These are phyloP conservation scores for Hyphopichia pseudoburtonii DNA, from an alignment of 1,139 yeast genomes.

Conservation along the genomic window DNA sequence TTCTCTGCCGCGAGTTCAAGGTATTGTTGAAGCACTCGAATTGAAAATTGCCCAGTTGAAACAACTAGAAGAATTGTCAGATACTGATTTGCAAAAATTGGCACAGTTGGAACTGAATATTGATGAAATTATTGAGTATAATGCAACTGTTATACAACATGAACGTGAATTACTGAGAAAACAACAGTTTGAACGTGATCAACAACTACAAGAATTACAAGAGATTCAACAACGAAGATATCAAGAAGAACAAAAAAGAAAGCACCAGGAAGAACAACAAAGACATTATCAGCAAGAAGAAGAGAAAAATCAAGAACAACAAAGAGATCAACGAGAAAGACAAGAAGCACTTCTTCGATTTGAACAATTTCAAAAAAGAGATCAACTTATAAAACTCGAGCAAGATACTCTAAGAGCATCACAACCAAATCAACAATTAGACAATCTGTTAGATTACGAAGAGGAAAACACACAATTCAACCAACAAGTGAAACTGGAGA, in stretches of 20 bases:
- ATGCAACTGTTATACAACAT: too few species aligned
- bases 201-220: neutral
- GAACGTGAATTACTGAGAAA: constrained; percentile 1
- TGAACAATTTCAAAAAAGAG: neutral
- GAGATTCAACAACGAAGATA: neutral
- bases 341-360: neutral
- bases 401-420: neutral
- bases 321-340: neutral
- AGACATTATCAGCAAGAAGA: too few species aligned
- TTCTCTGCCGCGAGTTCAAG: too few species aligned
- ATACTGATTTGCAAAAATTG: constrained; percentile 4
- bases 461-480: too few species aligned
- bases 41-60: too few species aligned
- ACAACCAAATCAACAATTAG: too few species aligned
- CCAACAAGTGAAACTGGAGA: neutral
- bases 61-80: constrained; percentile 3
- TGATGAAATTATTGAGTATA: too few species aligned
- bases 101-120: neutral
- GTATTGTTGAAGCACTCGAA: too few species aligned
- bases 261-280: too few species aligned
- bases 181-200: neutral
- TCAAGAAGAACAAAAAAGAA: too few species aligned
- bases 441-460: too few species aligned
- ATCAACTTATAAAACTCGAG: neutral
- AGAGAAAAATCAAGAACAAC: too few species aligned